Base-by-base conservation (phyloP, 371 early-diverging fungal genomes). In the Blyttiomyces sp. region DNA sequence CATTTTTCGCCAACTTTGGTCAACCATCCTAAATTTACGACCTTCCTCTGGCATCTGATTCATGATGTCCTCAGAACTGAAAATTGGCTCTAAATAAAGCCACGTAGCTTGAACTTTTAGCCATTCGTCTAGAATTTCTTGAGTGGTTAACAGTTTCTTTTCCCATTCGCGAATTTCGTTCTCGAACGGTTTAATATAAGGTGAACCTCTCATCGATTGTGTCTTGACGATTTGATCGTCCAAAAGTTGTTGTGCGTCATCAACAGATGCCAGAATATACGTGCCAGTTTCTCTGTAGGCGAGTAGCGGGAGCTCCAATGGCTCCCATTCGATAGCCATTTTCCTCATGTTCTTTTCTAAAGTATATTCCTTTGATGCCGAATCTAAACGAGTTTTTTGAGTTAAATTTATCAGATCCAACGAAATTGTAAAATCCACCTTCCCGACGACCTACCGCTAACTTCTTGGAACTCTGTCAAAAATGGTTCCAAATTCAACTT, bases 41-140 rank as follows among this genome's bases (percentile, higher is more conserved):
- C 83, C 81, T 65, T 83, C 83, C 51, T 79, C 80, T 5, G 83
- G 83, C 83, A 83, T 83, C 61, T 83, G 83, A 43, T 74, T 74
- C 81, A 83, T 81, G 58, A 83, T 83, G 51, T 82, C 78, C 52
- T 80, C 83, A 11, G 72, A 72, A 33, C 73, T 71, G 59, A 83
- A 83, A 50, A 83, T 83, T 9, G 83, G 83, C 57, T 83, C 83
- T n/a, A 83, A 54, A 51, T 83, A 83, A 44, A 83, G 57, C 83
- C 83, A 83, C 2, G 83, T 83, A 2, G 83, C 81, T 56, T 83
- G 83, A 2, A 83, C 81, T 66, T 80, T 83, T 17, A 83, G 59
- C 83, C 81, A 83, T 52, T 79, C 83, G 49, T 83, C 83, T 21
- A 83, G 55, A 36, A 76, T 78, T 59, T 83, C 83, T 59, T 83